Evolutionary conservation across 148 eudicot species (phyloP), one percentile per base, ranked within the genome.

Genomic region (Arbutus unedo): DNA sequence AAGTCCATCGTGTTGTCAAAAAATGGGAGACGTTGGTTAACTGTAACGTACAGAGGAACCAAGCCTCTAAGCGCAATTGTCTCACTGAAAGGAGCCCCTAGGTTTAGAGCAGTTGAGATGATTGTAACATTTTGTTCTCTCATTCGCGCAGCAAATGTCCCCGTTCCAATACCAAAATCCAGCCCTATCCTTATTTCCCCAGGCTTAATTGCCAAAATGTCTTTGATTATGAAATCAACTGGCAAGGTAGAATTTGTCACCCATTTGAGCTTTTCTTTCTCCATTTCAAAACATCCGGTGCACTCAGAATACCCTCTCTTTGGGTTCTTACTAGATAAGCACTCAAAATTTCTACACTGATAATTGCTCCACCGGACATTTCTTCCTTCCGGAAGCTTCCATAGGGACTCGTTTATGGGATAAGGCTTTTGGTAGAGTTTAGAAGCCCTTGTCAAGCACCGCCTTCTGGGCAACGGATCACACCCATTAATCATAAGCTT

Each of bases 61-160:
- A 96, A 82, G 53, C 99, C 99, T 82, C 99, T 86, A 45, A 94
- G 95, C 15, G 99, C 98, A 38, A 97, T 94, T 80, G 88, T 89
- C 87, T 97, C 99, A 79, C 83, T 94, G 84, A 97, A 97, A 10
- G 99, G 99, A 2, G 99, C 99, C 76, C 97, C 99, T 44, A 96
- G 84, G 68, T 94, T 97, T 11, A 97, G 86, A 41, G 99, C 98
- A 0, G 99, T 94, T 8, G 98, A 88, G n/a, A 94, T 82, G 11
- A 97, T 89, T 2, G 93, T 92, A 11, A 94, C 93, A 80, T 93
- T 92, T 21, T 92, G 85, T 53, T 94, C 99, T 79, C 87, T 91
- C 99, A 97, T 97, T 70, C 99, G 75, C 0, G 99, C 98, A 75
- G 96, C 98, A 88, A 97, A 94, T 0, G 94, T 90, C 0, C 99